phyloP scores from a whole-genome alignment of 805 yeast genomes.

The Yarrowia divulgata region DNA sequence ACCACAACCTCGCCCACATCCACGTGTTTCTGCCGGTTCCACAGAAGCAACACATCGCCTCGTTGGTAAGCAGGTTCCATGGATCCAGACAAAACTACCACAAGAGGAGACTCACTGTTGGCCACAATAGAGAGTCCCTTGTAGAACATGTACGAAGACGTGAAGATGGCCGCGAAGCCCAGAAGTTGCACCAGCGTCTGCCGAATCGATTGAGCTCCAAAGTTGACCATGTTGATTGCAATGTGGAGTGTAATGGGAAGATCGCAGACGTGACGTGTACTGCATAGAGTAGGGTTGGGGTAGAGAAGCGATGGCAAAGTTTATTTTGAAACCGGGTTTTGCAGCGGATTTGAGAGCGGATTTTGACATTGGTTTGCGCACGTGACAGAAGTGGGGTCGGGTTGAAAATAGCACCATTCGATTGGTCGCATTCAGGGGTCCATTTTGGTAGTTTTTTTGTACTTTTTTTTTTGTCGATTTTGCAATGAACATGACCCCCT shows the following conservation, averaged over 20 bases:
- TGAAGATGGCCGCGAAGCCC: constrained; percentile 75
- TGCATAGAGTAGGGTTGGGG: background rate
- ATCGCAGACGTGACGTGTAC: constrained; percentile 12
- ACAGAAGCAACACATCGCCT: constrained; percentile 89
- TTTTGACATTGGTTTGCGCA: too few species aligned
- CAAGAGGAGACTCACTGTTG: constrained; percentile 90
- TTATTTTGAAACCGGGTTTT: too few species aligned
- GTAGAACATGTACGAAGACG: constrained; percentile 94
- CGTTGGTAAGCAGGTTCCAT: constrained; percentile 99
- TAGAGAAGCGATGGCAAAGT: too few species aligned
- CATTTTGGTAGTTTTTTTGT: too few species aligned
- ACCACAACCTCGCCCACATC: constrained; percentile 94
- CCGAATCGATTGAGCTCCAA: constrained; percentile 38
- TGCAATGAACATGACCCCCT: too few species aligned
- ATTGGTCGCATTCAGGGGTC: too few species aligned
- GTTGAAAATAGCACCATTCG: too few species aligned
- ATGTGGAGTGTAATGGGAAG: background rate
- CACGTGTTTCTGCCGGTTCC: constrained; percentile 77
- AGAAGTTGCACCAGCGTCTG: constrained; percentile 58
- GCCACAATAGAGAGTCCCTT: constrained; percentile 77
- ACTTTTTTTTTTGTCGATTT: too few species aligned
- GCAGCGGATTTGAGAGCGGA: too few species aligned
- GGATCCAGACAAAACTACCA: constrained; percentile 95
- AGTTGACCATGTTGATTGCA: constrained; percentile 22
- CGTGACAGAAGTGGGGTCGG: too few species aligned